Base-by-base conservation (phyloP, 2,329 filamentous ascomycete species). In the Didymella pinodella region DNA sequence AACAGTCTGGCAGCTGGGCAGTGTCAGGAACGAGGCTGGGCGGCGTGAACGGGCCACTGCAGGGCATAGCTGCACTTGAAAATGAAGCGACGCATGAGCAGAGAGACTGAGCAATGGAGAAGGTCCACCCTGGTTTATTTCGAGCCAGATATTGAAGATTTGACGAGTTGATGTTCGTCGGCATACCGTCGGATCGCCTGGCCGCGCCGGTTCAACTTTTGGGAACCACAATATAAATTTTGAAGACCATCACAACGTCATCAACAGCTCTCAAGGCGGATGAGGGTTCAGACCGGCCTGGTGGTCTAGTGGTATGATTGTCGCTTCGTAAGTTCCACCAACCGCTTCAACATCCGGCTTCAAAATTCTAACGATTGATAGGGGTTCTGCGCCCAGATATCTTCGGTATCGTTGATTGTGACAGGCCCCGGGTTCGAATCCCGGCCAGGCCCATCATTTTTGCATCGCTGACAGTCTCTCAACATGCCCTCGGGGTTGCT, bases 341-440 rank as follows among this genome's bases (percentile, higher is more conserved):
- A 29, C 7, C 1, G 10, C 28, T 2, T 29, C 7, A 29, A 1
- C 5, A 29, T 29, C 28, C 28, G 2, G 28, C 10, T 4, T 29
- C 4, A 29, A 29, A 29, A 4, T 29, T 29, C 28, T 29, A 29
- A 29, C 28, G 2, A 4, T 29, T 2, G 6, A 10, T 29, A 29
- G 28, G 31, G 31, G 31, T 32, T 32, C 8, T 16, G 6, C 16
- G 53, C 70, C 68, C 66, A 66, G 65, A 66, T 65, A 66, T 64
- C 54, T 18, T 31, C 45, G 52, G 48, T 55, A 55, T 58, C 57
- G 59, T 59, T 57, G 43, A 62, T 65, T 75, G 72, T 75, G 70
- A 74, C 71, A 75, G 73, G 72, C 71, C 73, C 73, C 73, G 73
- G 73, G 73, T 75, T 75, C 73, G 69, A 75, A 67, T 73, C 70